These are phyloP conservation scores for Porodaedalea pini DNA, from an alignment of 1,284 basidiomycete species.

Conservation along the genomic window DNA sequence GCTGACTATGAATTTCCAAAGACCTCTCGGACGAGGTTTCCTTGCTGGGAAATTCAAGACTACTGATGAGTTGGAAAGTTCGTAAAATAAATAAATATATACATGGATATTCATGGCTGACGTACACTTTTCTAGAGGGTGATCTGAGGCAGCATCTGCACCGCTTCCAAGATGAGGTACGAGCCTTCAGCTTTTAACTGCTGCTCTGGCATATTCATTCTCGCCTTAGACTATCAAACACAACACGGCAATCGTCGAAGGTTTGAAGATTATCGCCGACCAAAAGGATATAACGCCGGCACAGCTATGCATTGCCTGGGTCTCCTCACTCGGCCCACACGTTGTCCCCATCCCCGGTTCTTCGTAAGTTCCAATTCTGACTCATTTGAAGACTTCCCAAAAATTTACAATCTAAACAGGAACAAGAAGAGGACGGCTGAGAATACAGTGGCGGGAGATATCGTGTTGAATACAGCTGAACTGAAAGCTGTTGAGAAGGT, in stretches of 20 bases:
- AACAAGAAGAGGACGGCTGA: slow-evolving; percentile 35
- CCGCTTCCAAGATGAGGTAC: slow-evolving; percentile 26
- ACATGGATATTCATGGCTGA: neutral
- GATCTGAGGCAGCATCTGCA: slow-evolving; percentile 24
- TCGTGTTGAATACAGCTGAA: slow-evolving; percentile 32
- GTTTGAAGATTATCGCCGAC: slow-evolving; percentile 41
- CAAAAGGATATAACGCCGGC: slow-evolving; percentile 46
- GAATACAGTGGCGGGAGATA: slow-evolving; percentile 34
- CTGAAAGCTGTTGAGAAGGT: slow-evolving; percentile 31
- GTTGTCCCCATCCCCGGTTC: slow-evolving; percentile 46
- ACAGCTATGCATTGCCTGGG: slow-evolving; percentile 61
- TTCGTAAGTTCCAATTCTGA: slow-evolving; percentile 27
- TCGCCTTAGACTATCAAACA: slow-evolving; percentile 39
- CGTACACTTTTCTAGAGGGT: slow-evolving; percentile 28
- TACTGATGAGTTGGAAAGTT: slow-evolving; percentile 44
- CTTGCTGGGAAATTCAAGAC: slow-evolving; percentile 49
- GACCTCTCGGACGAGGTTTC: slow-evolving; percentile 58
- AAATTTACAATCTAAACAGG: slow-evolving; percentile 12
- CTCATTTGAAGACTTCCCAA: no score
- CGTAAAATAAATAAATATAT: neutral
- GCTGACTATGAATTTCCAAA: slow-evolving; percentile 20
- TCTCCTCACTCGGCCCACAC: slow-evolving; percentile 37
- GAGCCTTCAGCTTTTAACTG: slow-evolving; percentile 22
- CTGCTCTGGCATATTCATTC: neutral
- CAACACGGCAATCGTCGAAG: slow-evolving; percentile 52